These are phyloP conservation scores for Sesbania bispinosa DNA, from an alignment of 306 rosid genomes.

Conservation along the genomic window DNA sequence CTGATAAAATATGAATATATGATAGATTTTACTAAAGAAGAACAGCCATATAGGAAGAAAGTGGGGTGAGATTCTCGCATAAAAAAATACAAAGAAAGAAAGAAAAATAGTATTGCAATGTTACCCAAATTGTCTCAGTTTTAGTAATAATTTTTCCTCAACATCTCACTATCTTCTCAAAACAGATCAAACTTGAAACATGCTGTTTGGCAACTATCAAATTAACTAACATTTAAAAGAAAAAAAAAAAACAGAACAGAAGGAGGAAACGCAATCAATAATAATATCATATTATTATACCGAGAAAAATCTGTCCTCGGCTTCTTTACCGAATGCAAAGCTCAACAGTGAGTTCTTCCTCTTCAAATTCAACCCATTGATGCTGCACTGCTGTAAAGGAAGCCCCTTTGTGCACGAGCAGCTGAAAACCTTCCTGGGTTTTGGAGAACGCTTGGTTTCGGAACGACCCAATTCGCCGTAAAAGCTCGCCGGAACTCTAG, in stretches of 20 bases:
- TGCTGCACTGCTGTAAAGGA: slow-evolving; percentile 25
- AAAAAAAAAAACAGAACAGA: not conserved
- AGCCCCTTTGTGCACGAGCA: slow-evolving; percentile 17
- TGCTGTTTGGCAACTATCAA: not conserved
- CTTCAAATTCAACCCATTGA: slow-evolving; percentile 29
- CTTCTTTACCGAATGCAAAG: slow-evolving; percentile 60
- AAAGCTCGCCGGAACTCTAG: slow-evolving; percentile 14
- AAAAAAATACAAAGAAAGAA: too few species aligned
- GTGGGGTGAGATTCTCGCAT: too few species aligned
- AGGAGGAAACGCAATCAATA: not conserved
- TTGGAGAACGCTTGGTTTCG: slow-evolving; percentile 19
- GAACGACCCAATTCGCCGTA: slow-evolving; percentile 35
- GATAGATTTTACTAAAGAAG: not conserved
- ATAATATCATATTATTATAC: slow-evolving; percentile 15
- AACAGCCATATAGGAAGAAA: not conserved
- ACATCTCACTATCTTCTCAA: not conserved
- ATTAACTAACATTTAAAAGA: not conserved
- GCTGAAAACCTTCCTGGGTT: slow-evolving; percentile 29
- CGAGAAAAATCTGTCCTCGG: slow-evolving; percentile 59
- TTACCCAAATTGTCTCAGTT: not conserved
- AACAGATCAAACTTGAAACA: not conserved
- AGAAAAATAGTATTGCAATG: too few species aligned
- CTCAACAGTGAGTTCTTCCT: slow-evolving; percentile 22
- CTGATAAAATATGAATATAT: not conserved
- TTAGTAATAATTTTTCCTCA: not conserved